Percentiles rank a stretch among this genome's conserved stretches.
Conservation (phyloP, 2,329 filamentous ascomycete species). For the Colletotrichum sp. region DNA sequence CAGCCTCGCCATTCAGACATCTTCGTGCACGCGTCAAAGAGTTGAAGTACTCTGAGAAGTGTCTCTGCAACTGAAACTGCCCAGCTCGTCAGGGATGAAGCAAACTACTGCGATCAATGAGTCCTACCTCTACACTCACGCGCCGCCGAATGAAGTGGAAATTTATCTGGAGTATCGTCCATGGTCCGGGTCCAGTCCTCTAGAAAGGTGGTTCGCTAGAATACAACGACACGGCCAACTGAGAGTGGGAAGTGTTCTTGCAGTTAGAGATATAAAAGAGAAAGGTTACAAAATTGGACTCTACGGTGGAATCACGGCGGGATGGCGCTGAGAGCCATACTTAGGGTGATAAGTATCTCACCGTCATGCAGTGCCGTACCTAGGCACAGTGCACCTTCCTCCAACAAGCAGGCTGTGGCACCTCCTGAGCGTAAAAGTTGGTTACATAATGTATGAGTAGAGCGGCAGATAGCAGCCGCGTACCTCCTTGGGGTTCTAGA, state of each 20-base stretch:
- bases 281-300: not conserved
- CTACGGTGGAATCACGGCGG: not conserved
- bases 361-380: not conserved
- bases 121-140: constrained; percentile 80
- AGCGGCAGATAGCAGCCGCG: no score
- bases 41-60: constrained; percentile 34
- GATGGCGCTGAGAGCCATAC: not conserved
- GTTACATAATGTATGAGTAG: no score
- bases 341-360: not conserved
- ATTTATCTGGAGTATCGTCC: constrained; percentile 61
- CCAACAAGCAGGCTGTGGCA: no score
- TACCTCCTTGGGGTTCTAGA: no score
- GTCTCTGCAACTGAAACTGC: constrained; percentile 76
- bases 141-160: constrained; percentile 85
- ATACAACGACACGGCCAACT: not conserved
- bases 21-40: constrained; percentile 18
- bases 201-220: not conserved
- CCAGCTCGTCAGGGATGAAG: not conserved
- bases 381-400: not conserved
- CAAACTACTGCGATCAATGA: not conserved
- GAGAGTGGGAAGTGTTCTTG: not conserved
- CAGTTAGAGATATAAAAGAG: not conserved
- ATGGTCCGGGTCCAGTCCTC: not conserved
- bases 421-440: no score
- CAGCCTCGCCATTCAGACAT: not conserved